Evolutionary conservation across 2,329 filamentous ascomycete species (phyloP).

Genomic region (Fusarium camptoceras): DNA sequence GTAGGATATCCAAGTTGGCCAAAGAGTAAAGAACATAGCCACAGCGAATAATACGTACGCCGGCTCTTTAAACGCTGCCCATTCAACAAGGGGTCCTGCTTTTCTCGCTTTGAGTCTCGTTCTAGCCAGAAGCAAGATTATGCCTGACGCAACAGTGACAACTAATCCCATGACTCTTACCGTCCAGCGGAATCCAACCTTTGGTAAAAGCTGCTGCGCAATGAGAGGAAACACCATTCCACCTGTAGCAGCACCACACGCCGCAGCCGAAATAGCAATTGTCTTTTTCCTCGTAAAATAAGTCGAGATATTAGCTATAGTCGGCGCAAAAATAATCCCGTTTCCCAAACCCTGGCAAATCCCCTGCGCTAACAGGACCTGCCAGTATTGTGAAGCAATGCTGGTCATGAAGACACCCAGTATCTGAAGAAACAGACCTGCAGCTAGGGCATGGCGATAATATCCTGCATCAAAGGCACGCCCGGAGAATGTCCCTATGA

Average conservation of each 20-base stretch:
- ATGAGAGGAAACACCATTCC: constrained; percentile 73
- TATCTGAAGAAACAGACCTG: constrained; percentile 57
- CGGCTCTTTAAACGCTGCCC: constrained; percentile 61
- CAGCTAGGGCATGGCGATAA: constrained; percentile 49
- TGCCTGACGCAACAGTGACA: constrained; percentile 59
- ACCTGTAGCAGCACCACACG: constrained; percentile 70
- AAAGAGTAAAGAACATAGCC: constrained; percentile 57
- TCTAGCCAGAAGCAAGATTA: constrained; percentile 57
- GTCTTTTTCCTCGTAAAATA: constrained; percentile 71
- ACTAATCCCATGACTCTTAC: constrained; percentile 72
- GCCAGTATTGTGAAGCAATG: constrained; percentile 58
- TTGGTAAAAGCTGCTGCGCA: constrained; percentile 66
- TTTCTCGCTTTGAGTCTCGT: constrained; percentile 62
- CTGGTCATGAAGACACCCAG: constrained; percentile 61
- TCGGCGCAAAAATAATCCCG: constrained; percentile 66
- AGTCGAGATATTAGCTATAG: constrained; percentile 65
- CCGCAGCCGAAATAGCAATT: constrained; percentile 69
- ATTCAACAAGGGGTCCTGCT: constrained; percentile 63
- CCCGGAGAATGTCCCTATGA: constrained; percentile 57
- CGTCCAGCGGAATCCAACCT: constrained; percentile 73
- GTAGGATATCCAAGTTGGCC: constrained; percentile 64
- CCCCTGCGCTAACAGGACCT: constrained; percentile 64
- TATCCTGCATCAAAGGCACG: constrained; percentile 58
- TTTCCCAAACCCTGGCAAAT: constrained; percentile 67
- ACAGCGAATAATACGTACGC: constrained; percentile 55